A percentile compares a stretch with the other conserved stretches of the same genome.
phyloP scores from a whole-genome alignment of 345 rosid genomes.

The Cardamine chenopodiifolia region DNA sequence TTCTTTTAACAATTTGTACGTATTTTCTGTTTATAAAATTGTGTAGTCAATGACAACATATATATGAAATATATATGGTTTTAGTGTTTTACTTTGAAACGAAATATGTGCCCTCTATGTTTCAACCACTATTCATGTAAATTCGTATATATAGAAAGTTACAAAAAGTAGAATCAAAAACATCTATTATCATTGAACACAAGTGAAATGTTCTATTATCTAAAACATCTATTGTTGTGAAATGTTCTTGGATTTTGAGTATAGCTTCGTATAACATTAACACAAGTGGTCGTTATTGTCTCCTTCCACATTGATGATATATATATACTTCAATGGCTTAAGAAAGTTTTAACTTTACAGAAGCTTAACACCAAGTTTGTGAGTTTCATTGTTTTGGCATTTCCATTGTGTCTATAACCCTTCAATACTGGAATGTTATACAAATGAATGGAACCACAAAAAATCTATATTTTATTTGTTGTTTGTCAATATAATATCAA shows the following conservation, averaged over 20 bases:
- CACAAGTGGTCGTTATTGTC: conserved; percentile 24
- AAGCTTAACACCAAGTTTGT: background rate
- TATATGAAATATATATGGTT: too few species aligned
- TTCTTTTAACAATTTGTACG: background rate
- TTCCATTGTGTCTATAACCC: background rate
- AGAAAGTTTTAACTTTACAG: background rate
- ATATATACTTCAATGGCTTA: conserved; percentile 19
- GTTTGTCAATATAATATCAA: conserved; percentile 34
- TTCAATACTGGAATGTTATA: conserved; percentile 1
- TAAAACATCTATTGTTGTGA: background rate
- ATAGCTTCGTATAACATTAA: conserved; percentile 18
- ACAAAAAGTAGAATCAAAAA: too few species aligned
- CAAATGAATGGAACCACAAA: conserved; percentile 11
- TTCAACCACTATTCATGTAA: background rate
- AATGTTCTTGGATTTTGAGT: conserved; percentile 17
- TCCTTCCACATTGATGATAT: conserved; percentile 2
- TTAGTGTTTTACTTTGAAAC: background rate
- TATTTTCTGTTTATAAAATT: background rate
- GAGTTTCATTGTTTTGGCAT: background rate
- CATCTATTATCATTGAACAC: too few species aligned
- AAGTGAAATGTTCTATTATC: too few species aligned
- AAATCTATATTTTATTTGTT: conserved; percentile 28
- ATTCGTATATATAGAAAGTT: too few species aligned
- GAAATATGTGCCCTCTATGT: background rate
- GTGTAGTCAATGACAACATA: background rate